Evolutionary conservation across 2,329 filamentous ascomycete genomes (phyloP).

Genomic region (Penicillium sp.): DNA sequence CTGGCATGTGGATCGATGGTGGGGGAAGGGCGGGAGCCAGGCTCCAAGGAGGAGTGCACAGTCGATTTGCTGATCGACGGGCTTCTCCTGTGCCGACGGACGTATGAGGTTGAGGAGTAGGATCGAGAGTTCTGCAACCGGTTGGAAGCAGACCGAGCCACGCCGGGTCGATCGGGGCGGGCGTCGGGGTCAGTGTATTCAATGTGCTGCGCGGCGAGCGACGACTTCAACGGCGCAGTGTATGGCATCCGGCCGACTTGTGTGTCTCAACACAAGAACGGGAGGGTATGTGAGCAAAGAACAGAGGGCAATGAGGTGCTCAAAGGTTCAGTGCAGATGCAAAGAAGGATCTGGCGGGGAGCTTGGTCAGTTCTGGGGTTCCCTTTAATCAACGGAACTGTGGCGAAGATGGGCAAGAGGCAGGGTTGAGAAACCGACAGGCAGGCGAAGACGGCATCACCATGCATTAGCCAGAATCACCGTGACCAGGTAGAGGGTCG

Average conservation of each 20-base stretch:
- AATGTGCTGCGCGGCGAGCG: slow-evolving; percentile 56
- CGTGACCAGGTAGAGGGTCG: slow-evolving; percentile 6
- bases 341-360: slow-evolving; percentile 11
- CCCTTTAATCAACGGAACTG: slow-evolving; percentile 10
- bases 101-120: slow-evolving; percentile 61
- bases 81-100: slow-evolving; percentile 63
- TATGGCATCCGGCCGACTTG: slow-evolving; percentile 53
- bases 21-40: slow-evolving; percentile 21
- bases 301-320: background rate
- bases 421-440: slow-evolving; percentile 14
- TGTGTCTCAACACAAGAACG: slow-evolving; percentile 33
- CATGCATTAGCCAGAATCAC: slow-evolving; percentile 17
- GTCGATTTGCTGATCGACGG: slow-evolving; percentile 51
- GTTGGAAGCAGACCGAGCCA: slow-evolving; percentile 30
- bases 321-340: slow-evolving; percentile 10
- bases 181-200: slow-evolving; percentile 49
- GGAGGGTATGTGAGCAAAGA: slow-evolving; percentile 15
- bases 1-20: slow-evolving; percentile 55
- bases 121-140: slow-evolving; percentile 57
- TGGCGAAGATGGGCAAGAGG: slow-evolving; percentile 12
- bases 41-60: slow-evolving; percentile 35
- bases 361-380: slow-evolving; percentile 11
- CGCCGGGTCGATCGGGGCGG: slow-evolving; percentile 24
- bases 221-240: slow-evolving; percentile 56
- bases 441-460: slow-evolving; percentile 17